Evolutionary conservation across 208 protist species (phyloP).

Genomic region (Wallacemonas sp.): DNA sequence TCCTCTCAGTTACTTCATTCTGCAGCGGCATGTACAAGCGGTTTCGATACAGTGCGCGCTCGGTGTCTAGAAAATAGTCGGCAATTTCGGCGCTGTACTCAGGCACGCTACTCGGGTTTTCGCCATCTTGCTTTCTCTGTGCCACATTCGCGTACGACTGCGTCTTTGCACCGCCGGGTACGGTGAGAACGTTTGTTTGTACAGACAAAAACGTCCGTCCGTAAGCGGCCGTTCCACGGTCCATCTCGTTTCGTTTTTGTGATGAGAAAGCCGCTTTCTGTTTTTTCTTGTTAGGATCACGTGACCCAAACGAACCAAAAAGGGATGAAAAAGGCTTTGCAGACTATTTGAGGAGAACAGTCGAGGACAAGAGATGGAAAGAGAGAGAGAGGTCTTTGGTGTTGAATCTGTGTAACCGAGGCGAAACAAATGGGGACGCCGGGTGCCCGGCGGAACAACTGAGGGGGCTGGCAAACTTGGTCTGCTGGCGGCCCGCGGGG

Average conservation of each 20-base stretch:
- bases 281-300: not conserved
- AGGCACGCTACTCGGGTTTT: slow-evolving; percentile 10
- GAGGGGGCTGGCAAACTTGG: no score
- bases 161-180: not conserved
- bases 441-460: no score
- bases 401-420: not conserved
- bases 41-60: slow-evolving; percentile 42
- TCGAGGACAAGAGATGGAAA: not conserved
- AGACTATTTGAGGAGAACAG: not conserved
- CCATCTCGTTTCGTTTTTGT: no score
- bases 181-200: slow-evolving; percentile 11
- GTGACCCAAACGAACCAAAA: not conserved
- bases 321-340: not conserved
- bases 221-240: not conserved
- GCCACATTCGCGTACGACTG: not conserved
- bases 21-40: slow-evolving; percentile 67
- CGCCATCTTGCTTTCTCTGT: not conserved
- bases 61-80: slow-evolving; percentile 68
- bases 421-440: no score
- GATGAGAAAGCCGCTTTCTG: not conserved
- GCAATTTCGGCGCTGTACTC: slow-evolving; percentile 76
- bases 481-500: no score
- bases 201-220: slow-evolving; percentile 8
- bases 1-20: slow-evolving; percentile 92
- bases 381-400: not conserved